Base-by-base conservation (phyloP, 2,329 filamentous ascomycete genomes). In the Arthrobotrys conoides region DNA sequence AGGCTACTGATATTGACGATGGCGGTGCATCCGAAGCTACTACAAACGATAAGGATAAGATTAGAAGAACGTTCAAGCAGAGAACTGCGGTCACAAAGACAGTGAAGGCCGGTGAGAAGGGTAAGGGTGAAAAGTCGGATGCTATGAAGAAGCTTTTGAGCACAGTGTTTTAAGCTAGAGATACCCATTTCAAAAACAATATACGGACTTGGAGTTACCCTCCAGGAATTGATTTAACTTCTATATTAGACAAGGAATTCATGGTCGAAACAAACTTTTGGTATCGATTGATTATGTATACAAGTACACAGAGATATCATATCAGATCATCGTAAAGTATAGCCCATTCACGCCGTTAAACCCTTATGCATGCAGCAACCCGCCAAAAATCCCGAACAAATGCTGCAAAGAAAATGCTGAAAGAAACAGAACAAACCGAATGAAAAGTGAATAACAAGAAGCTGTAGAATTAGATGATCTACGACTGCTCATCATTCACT, bases 61-160 rank as follows among this genome's bases (percentile, higher is more conserved):
- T 83, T 71, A 83, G 84, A 82, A 86, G 87, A 80, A 88, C 89
- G 33, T 93, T 94, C 84, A 90, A 88, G 84, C 92, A 94, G 85
- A 89, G 89, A 71, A 85, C 88, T 73, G 85, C 90, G 79, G 89
- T 87, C 68, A 85, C 85, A 76, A 90, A 88, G 83, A 85, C 82
- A n/a, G 76, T 71, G 8, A 82, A 78, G 44, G 79, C 67, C n/a
- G 66, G 64, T n/a, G 80, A 70, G 57, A 71, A 80, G 61, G 83
- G 63, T 49, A 64, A 44, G 82, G 63, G 85, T 86, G 65, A 88
- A 30, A 78, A 89, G 82, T 86, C 88, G 1, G 89, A 89, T 36
- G 86, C 87, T 68, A 88, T 91, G 8, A 87, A 88, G 81, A 87
- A 88, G 80, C 88, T 91, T 51, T 83, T 91, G 80, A 90, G 88